Percentiles rank a stretch among this genome's conserved stretches.
These are phyloP conservation scores for Trebouxia sp. DNA, from an alignment of 139 green algal species.

Conservation along the genomic window DNA sequence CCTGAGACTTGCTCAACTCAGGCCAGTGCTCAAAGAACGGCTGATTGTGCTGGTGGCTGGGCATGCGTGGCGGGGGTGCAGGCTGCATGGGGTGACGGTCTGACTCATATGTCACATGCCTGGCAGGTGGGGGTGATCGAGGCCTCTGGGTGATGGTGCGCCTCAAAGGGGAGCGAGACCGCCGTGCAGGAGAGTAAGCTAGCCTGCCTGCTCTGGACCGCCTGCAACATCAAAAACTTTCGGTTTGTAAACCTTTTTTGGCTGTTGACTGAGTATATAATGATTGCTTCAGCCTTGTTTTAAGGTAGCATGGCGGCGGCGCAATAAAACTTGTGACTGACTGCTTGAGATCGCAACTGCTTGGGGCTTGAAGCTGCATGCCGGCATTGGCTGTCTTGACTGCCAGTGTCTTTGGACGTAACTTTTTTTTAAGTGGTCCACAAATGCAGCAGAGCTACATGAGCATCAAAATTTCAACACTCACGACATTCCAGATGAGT, in stretches of 20 bases:
- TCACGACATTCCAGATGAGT: too few relatives aligned
- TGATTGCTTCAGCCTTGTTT: background rate
- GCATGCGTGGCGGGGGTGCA: background rate
- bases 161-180: background rate
- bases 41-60: too few relatives aligned
- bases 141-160: background rate
- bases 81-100: background rate
- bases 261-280: background rate
- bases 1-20: conserved; percentile 7
- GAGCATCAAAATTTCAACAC: too few relatives aligned
- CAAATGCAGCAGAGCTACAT: too few relatives aligned
- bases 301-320: too few relatives aligned
- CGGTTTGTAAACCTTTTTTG: background rate
- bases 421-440: too few relatives aligned
- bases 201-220: background rate
- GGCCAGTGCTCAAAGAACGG: background rate
- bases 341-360: too few relatives aligned
- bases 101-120: background rate
- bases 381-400: too few relatives aligned
- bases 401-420: too few relatives aligned
- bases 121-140: background rate
- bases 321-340: too few relatives aligned
- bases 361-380: too few relatives aligned
- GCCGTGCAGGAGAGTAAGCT: background rate
- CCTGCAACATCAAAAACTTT: background rate